Evolutionary conservation across 345 rosid species (phyloP), one percentile per base, ranked within the genome.

Genomic region (Eutrema yunnanense): DNA sequence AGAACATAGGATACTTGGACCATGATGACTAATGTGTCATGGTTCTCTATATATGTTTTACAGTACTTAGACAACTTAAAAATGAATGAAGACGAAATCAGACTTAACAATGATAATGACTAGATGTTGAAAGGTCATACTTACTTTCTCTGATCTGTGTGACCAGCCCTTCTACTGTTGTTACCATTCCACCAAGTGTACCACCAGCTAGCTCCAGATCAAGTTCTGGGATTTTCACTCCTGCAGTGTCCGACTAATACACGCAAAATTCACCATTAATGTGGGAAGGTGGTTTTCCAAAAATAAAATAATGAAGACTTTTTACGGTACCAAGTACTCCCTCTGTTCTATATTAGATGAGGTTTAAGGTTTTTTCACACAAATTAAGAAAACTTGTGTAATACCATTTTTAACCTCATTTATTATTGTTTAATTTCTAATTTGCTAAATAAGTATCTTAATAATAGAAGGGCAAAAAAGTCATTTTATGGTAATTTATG

Each of bases 141-240:
- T 87, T 74, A 93, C 97, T 93, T 80, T 93, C 97, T 79, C 94
- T 85, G 57, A 93, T 90, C 78, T 93, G 86, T 67, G 94, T 83
- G 49, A 90, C 85, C 73, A 93, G 79, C n/a, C 97, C 98, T 75
- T 93, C 97, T 43, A 93, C 97, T 26, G 98, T 93, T 51, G 97
- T 90, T 51, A 90, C 96, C 51, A 88, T 22, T 71, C 96, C 98
- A 59, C 98, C 98, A 38, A 90, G 80, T 37, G 98, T 88, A 50
- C 96, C 98, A 82, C 97, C 85, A 1, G 84, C 84, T 70, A 93
- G 82, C 82, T 90, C 96, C 84, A 93, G 82, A 52, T 90, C 98
- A 49, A 93, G 88, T 80, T 90, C 96, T 36, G 97, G 97, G 58
- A 93, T 76, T 66, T 48, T 74, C 41, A 93, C 88, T 63, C 96